Conservation (phyloP, 1,284 basidiomycete genomes). For the Ustilago shanxiensis region DNA sequence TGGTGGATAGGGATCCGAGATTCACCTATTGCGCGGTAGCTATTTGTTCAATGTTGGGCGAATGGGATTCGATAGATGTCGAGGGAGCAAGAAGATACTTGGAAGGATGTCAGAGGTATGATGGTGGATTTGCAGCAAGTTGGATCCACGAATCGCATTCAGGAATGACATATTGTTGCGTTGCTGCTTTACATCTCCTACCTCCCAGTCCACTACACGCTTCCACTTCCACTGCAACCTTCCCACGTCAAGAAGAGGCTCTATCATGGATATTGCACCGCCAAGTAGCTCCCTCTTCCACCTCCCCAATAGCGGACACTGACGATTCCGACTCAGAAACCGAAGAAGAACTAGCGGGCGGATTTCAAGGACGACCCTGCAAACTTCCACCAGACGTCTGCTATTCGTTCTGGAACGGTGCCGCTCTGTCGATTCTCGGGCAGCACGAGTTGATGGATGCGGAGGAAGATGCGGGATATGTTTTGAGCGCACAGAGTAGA, state of each 20-base stretch:
- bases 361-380: slow-evolving; percentile 56
- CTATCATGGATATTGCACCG: slow-evolving; percentile 33
- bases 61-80: slow-evolving; percentile 81
- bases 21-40: slow-evolving; percentile 90
- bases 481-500: slow-evolving; percentile 57
- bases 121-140: slow-evolving; percentile 89
- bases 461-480: slow-evolving; percentile 45
- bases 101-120: slow-evolving; percentile 78
- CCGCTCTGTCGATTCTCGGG: slow-evolving; percentile 45
- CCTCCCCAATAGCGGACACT: not conserved
- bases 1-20: slow-evolving; percentile 78
- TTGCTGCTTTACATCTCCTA: slow-evolving; percentile 79
- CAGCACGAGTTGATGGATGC: slow-evolving; percentile 52
- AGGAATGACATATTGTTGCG: slow-evolving; percentile 92
- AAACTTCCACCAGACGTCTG: slow-evolving; percentile 62
- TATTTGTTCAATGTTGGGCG: slow-evolving; percentile 80
- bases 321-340: slow-evolving; percentile 22
- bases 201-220: slow-evolving; percentile 1
- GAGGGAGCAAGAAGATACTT: slow-evolving; percentile 77
- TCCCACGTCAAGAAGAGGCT: slow-evolving; percentile 5
- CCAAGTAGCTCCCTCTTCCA: slow-evolving; percentile 18
- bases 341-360: slow-evolving; percentile 27
- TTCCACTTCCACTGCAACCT: not conserved
- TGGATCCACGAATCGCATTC: slow-evolving; percentile 88
- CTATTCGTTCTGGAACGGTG: slow-evolving; percentile 69